Percentiles rank a stretch among this genome's conserved stretches.
phyloP scores from a whole-genome alignment of 176 grass and related monocot species.

The Secale cereale region DNA sequence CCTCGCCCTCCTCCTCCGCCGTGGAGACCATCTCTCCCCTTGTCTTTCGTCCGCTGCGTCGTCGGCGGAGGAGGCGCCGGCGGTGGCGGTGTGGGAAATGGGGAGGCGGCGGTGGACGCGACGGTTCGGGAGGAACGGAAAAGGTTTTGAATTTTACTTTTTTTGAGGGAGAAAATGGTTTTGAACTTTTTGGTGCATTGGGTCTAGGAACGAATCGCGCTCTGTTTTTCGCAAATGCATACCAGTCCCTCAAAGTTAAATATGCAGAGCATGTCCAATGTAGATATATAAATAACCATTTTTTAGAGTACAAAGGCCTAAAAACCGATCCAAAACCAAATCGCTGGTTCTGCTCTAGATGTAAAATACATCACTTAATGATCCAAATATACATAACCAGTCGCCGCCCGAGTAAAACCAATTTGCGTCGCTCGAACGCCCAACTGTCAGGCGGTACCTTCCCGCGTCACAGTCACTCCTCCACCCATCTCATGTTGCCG shows the following conservation, averaged over 20 bases:
- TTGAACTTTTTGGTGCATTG: slow-evolving; percentile 18
- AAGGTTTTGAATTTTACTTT: neutral
- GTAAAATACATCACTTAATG: too few species aligned
- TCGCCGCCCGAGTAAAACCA: too few species aligned
- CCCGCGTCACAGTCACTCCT: too few species aligned
- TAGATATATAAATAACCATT: too few species aligned
- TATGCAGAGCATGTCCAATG: too few species aligned
- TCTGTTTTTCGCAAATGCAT: neutral
- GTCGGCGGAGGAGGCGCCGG: neutral
- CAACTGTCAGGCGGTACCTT: too few species aligned
- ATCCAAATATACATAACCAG: too few species aligned
- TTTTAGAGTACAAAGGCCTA: too few species aligned
- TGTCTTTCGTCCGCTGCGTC: neutral
- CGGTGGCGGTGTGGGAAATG: slow-evolving; percentile 16
- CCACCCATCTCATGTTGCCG: too few species aligned
- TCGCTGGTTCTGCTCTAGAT: too few species aligned
- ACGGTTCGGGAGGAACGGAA: neutral
- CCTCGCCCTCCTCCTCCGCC: neutral
- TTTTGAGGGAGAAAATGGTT: neutral
- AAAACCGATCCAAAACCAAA: too few species aligned
- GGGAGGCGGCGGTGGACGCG: neutral
- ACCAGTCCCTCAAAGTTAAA: neutral
- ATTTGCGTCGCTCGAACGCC: too few species aligned
- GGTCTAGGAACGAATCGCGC: neutral
- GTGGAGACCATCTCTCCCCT: neutral